phyloP scores from a whole-genome alignment of 805 yeast species.

The Lachancea mirantina region DNA sequence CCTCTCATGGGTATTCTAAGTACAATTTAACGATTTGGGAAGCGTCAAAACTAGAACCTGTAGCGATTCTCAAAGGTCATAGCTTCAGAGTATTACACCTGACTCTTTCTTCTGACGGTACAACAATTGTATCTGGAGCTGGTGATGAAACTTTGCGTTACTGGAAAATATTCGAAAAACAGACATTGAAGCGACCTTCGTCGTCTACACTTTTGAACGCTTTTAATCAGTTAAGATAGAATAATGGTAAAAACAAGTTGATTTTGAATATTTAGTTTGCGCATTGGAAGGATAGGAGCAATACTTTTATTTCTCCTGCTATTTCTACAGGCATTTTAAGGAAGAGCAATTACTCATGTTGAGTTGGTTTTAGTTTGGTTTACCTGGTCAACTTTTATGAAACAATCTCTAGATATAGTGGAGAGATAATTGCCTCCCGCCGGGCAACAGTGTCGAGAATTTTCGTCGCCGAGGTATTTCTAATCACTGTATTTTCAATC shows the following conservation, averaged over 20 bases:
- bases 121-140: slow-evolving; percentile 95
- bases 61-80: slow-evolving; percentile 91
- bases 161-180: slow-evolving; percentile 90
- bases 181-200: slow-evolving; percentile 48
- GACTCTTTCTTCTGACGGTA: slow-evolving; percentile 91
- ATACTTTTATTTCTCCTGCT: too few species aligned
- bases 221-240: slow-evolving; percentile 60
- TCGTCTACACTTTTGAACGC: slow-evolving; percentile 65
- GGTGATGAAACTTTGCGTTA: slow-evolving; percentile 95
- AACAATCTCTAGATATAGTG: too few species aligned
- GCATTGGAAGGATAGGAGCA: too few species aligned
- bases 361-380: too few species aligned
- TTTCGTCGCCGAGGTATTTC: too few species aligned
- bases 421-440: too few species aligned
- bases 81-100: slow-evolving; percentile 86
- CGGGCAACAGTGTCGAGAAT: too few species aligned
- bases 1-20: slow-evolving; percentile 90
- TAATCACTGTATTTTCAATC: too few species aligned
- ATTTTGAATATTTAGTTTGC: not conserved
- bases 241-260: not conserved
- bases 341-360: too few species aligned
- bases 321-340: too few species aligned
- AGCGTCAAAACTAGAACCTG: slow-evolving; percentile 82
- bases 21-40: slow-evolving; percentile 93
- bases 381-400: too few species aligned